Conservation (phyloP, 2,329 filamentous ascomycete species). For the Aspergillus intermedius region DNA sequence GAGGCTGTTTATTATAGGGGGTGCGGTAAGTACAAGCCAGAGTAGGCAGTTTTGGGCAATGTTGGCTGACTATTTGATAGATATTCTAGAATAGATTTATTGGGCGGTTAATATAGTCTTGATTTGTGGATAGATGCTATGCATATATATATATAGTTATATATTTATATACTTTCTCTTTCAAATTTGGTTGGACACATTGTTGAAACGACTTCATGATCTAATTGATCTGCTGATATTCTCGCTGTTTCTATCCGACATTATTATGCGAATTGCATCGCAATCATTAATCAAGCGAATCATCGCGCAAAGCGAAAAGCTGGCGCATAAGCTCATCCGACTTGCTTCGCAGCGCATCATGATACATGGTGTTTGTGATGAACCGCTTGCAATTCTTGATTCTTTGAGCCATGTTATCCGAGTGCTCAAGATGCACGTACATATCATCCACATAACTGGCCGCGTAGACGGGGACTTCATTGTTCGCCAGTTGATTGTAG, state of each 20-base stretch:
- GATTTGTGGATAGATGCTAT: neutral
- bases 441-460: constrained; percentile 81
- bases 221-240: constrained; percentile 2
- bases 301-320: constrained; percentile 71
- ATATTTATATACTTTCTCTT: too few relatives aligned
- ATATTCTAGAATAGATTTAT: constrained; percentile 10
- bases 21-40: constrained; percentile 57
- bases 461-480: constrained; percentile 79
- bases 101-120: neutral
- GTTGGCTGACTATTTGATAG: constrained; percentile 8
- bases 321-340: constrained; percentile 69
- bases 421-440: constrained; percentile 77
- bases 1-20: constrained; percentile 90
- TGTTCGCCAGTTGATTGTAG: constrained; percentile 62
- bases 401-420: constrained; percentile 64
- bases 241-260: constrained; percentile 1
- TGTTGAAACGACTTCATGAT: neutral
- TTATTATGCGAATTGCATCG: neutral
- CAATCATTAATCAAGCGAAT: constrained; percentile 48
- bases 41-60: neutral
- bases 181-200: constrained; percentile 2
- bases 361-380: constrained; percentile 80
- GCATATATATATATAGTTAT: too few relatives aligned
- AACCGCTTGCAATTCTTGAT: constrained; percentile 74
- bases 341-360: constrained; percentile 70